A percentile compares a stretch with the other conserved stretches of the same genome.
Evolutionary conservation across 2,329 filamentous ascomycete species (phyloP).

Genomic region (Nemania sp.): DNA sequence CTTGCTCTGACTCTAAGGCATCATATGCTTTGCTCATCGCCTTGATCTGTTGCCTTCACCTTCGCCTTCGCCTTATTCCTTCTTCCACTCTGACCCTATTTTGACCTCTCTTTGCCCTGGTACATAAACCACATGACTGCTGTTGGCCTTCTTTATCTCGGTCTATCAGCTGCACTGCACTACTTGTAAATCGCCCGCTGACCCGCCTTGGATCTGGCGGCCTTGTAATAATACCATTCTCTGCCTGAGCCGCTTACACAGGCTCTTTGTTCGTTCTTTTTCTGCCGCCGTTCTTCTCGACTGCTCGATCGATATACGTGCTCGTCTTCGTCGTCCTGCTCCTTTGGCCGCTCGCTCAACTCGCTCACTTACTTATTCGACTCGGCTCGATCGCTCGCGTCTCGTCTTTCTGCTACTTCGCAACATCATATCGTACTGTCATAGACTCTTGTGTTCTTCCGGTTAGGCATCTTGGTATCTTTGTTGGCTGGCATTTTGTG

Average conservation of each 20-base stretch:
- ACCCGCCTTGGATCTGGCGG: too few species aligned
- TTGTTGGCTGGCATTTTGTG: slow-evolving; percentile 10
- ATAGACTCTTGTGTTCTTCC: neutral
- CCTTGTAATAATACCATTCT: slow-evolving; percentile 32
- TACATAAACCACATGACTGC: slow-evolving; percentile 28
- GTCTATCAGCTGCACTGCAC: slow-evolving; percentile 7
- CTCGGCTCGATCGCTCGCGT: too few species aligned
- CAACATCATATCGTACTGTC: too few species aligned
- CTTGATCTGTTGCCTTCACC: neutral
- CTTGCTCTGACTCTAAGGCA: slow-evolving; percentile 22
- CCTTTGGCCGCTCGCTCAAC: slow-evolving; percentile 7
- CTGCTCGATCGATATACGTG: slow-evolving; percentile 21
- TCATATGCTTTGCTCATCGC: slow-evolving; percentile 20
- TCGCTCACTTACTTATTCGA: neutral
- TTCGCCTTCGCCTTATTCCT: slow-evolving; percentile 2
- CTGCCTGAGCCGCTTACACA: slow-evolving; percentile 28
- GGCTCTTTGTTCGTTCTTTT: slow-evolving; percentile 24
- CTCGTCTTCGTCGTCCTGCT: slow-evolving; percentile 20
- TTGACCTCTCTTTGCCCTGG: slow-evolving; percentile 9
- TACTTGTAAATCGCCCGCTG: too few species aligned
- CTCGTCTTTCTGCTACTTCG: neutral
- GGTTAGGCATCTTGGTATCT: too few species aligned
- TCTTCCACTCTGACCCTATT: slow-evolving; percentile 12
- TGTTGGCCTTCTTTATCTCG: slow-evolving; percentile 18
- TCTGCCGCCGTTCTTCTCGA: slow-evolving; percentile 13